These are phyloP conservation scores for Tuber magnatum DNA, from an alignment of 495 filamentous ascomycete species.

Conservation along the genomic window DNA sequence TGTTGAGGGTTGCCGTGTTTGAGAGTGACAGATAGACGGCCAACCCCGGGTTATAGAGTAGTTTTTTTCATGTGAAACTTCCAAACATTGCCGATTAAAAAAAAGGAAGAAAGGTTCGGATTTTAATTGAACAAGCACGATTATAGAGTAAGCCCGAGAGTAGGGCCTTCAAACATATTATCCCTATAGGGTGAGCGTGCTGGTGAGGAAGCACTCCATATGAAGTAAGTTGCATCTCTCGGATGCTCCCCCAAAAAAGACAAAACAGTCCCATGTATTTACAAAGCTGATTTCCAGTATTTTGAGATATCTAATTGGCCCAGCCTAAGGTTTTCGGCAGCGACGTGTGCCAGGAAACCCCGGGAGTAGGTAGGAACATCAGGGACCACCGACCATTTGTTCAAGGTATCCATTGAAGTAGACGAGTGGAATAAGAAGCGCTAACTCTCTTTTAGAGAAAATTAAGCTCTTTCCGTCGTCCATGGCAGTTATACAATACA, in stretches of 20 bases:
- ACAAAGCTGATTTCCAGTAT: neutral
- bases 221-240: neutral
- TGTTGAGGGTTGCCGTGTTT: neutral
- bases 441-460: neutral
- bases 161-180: neutral
- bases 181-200: neutral
- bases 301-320: neutral
- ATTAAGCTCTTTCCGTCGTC: neutral
- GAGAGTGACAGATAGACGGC: neutral
- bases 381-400: neutral
- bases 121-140: neutral
- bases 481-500: no score
- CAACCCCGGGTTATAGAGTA: neutral
- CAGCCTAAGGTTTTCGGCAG: neutral
- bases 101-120: neutral
- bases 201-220: neutral
- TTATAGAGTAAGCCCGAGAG: neutral
- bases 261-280: neutral
- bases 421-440: neutral
- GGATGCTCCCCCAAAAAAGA: no score
- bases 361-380: neutral
- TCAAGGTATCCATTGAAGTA: neutral
- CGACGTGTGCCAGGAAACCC: neutral
- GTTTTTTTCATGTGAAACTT: neutral
- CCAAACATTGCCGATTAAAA: neutral